These are phyloP conservation scores for Leccinum subfulvum DNA, from an alignment of 1,284 basidiomycete genomes.

Conservation along the genomic window DNA sequence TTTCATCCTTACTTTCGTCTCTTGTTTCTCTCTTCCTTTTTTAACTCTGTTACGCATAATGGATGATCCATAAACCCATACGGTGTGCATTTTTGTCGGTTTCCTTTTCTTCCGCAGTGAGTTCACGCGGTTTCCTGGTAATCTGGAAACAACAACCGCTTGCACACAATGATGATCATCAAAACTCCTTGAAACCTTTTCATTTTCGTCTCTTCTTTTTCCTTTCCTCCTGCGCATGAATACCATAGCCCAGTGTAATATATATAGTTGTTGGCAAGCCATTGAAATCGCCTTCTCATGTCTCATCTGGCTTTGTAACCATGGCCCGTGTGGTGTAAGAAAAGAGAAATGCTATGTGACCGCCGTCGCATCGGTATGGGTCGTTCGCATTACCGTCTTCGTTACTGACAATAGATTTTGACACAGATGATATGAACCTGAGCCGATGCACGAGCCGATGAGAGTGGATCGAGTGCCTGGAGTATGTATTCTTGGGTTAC, in stretches of 20 bases:
- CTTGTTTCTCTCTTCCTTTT: background rate
- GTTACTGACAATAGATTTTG: no score
- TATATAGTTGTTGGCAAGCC: background rate
- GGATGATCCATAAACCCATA: background rate
- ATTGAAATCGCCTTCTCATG: background rate
- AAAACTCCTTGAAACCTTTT: background rate
- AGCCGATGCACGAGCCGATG: no score
- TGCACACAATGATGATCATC: background rate
- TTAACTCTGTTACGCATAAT: conserved; percentile 4
- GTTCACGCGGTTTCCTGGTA: background rate
- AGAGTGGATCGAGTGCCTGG: no score
- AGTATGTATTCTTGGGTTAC: no score
- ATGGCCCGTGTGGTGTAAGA: background rate
- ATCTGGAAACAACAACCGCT: background rate
- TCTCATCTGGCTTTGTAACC: no score
- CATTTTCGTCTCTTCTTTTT: background rate
- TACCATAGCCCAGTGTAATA: background rate
- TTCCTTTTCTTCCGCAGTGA: background rate
- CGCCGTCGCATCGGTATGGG: no score
- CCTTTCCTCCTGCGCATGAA: background rate
- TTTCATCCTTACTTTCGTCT: background rate
- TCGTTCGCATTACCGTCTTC: no score
- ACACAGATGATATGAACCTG: no score
- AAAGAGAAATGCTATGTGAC: background rate
- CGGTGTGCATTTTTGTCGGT: background rate